Conservation (phyloP, 192 early-diverging fungal genomes). For the Coemansia reversa region DNA sequence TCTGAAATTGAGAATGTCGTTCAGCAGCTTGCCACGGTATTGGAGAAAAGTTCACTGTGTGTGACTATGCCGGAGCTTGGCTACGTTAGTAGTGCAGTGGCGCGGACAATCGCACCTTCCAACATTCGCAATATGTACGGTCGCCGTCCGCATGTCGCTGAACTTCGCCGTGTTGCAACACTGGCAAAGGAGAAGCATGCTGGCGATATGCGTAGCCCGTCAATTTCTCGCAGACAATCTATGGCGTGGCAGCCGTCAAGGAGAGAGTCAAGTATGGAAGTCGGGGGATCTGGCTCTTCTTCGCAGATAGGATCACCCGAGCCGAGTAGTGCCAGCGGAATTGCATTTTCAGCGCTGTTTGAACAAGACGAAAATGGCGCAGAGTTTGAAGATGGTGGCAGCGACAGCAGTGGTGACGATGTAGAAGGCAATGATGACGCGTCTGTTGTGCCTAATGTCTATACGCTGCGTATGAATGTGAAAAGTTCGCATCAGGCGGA, state of each 20-base stretch:
- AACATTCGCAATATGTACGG: conserved; percentile 34
- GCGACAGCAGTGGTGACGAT: neutral
- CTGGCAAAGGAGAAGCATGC: conserved; percentile 10
- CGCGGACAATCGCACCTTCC: conserved; percentile 16
- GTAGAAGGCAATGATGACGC: neutral
- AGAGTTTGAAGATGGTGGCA: neutral
- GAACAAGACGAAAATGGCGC: conserved; percentile 10
- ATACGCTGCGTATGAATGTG: conserved; percentile 18
- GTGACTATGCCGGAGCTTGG: conserved; percentile 13
- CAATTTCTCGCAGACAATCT: conserved; percentile 16
- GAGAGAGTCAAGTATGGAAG: conserved; percentile 2
- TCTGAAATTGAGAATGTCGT: conserved; percentile 30
- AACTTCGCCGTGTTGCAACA: conserved; percentile 10
- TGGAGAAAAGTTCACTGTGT: conserved; percentile 18
- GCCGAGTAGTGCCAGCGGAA: conserved; percentile 3
- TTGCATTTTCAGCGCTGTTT: conserved; percentile 25
- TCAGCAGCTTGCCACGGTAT: conserved; percentile 15
- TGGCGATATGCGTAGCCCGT: conserved; percentile 2
- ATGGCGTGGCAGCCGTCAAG: neutral
- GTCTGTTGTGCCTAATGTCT: conserved; percentile 1
- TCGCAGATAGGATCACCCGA: conserved; percentile 23
- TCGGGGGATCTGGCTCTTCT: conserved; percentile 14
- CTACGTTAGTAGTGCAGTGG: conserved; percentile 24
- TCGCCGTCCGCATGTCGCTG: neutral
- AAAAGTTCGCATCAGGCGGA: conserved; percentile 18